phyloP scores from a whole-genome alignment of 2,329 filamentous ascomycete genomes.

The Arthroderma uncinatum region DNA sequence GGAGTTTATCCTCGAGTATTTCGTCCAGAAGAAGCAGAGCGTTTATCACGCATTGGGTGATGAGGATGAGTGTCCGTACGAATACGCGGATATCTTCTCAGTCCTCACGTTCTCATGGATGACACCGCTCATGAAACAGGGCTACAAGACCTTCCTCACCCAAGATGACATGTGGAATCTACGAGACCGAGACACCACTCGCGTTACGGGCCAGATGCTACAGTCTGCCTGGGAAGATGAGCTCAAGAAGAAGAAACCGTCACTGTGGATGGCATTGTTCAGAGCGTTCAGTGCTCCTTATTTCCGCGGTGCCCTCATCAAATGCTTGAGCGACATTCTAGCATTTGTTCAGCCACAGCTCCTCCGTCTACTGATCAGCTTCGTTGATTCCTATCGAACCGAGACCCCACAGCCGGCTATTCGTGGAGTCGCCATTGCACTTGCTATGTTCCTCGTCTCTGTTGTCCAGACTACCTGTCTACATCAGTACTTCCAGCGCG shows the following conservation, averaged over 20 bases:
- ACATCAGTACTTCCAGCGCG: slow-evolving; percentile 93
- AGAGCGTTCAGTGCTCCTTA: slow-evolving; percentile 79
- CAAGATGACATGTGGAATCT: slow-evolving; percentile 95
- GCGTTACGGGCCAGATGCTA: slow-evolving; percentile 58
- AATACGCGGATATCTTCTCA: slow-evolving; percentile 91
- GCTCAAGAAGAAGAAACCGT: slow-evolving; percentile 61
- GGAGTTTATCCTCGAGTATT: slow-evolving; percentile 72
- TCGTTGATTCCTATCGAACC: slow-evolving; percentile 63
- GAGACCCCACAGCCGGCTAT: slow-evolving; percentile 62
- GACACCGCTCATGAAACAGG: slow-evolving; percentile 93
- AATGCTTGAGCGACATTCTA: slow-evolving; percentile 73
- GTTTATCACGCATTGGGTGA: slow-evolving; percentile 57
- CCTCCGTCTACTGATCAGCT: slow-evolving; percentile 69
- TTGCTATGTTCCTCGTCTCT: slow-evolving; percentile 85
- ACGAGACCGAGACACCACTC: slow-evolving; percentile 66
- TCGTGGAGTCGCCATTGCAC: slow-evolving; percentile 72
- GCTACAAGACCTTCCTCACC: slow-evolving; percentile 82
- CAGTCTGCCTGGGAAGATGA: slow-evolving; percentile 67
- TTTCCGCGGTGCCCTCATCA: slow-evolving; percentile 69
- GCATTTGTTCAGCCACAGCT: slow-evolving; percentile 88
- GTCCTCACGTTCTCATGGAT: slow-evolving; percentile 95
- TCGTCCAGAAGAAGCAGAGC: slow-evolving; percentile 68
- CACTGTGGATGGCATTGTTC: slow-evolving; percentile 76
- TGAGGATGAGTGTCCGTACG: slow-evolving; percentile 57
- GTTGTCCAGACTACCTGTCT: slow-evolving; percentile 78